These are phyloP conservation scores for Lathyrus aphaca DNA, from an alignment of 306 rosid species.

Conservation along the genomic window DNA sequence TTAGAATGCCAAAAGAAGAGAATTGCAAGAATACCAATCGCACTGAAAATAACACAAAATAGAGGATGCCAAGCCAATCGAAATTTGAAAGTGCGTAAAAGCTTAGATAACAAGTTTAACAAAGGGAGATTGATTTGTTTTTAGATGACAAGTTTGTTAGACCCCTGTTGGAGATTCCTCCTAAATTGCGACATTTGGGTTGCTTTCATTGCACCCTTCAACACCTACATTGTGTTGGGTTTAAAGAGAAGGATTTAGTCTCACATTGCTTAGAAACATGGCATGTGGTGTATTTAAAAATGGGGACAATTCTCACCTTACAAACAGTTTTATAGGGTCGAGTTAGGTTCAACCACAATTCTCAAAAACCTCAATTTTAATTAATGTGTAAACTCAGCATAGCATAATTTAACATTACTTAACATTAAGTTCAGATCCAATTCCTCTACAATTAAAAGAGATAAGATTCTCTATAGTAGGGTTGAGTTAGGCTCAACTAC, in stretches of 20 bases:
- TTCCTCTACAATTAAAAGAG: conserved; percentile 13
- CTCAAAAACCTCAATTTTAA: not conserved
- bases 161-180: not conserved
- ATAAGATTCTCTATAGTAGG: conserved; percentile 2
- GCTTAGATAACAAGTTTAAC: conserved; percentile 7
- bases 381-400: conserved; percentile 1
- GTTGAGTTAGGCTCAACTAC: not conserved
- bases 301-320: too few species aligned
- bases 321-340: too few species aligned
- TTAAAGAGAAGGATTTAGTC: too few species aligned
- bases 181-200: too few species aligned
- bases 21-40: conserved; percentile 9
- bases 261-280: too few species aligned
- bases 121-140: conserved; percentile 1
- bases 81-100: conserved; percentile 12
- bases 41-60: conserved; percentile 16
- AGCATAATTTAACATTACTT: conserved; percentile 7
- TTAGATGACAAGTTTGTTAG: conserved; percentile 3
- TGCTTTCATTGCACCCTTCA: too few species aligned
- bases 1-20: conserved; percentile 4
- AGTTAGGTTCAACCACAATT: too few species aligned
- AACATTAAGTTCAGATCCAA: conserved; percentile 9
- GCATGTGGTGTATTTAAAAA: too few species aligned
- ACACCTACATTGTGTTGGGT: too few species aligned
- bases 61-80: not conserved